Evolutionary conservation across 2,329 filamentous ascomycete genomes (phyloP).

Genomic region (Fusarium siculi): DNA sequence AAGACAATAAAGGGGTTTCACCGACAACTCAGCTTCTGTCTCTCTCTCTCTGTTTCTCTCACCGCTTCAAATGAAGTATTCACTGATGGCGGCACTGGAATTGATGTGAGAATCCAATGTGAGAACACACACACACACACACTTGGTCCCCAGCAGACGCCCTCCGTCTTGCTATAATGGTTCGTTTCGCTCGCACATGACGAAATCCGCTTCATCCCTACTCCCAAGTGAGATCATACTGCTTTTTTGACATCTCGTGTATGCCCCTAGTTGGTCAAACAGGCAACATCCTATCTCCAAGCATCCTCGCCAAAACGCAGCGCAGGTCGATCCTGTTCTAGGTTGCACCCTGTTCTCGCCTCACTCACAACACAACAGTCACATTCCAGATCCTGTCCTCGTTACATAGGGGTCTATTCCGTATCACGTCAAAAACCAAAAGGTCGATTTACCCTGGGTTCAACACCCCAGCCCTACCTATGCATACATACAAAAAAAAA

Average conservation of each 20-base stretch:
- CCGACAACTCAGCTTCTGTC: conserved; percentile 15
- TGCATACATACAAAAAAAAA: background rate
- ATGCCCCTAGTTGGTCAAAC: conserved; percentile 8
- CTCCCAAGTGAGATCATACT: conserved; percentile 19
- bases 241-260: conserved; percentile 20
- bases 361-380: conserved; percentile 8
- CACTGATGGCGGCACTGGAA: background rate
- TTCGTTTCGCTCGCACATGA: conserved; percentile 15
- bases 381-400: background rate
- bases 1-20: conserved; percentile 10
- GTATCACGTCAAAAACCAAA: conserved; percentile 17
- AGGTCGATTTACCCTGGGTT: background rate
- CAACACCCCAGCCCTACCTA: conserved; percentile 13
- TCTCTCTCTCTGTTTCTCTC: conserved; percentile 16
- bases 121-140: background rate
- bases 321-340: conserved; percentile 22
- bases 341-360: conserved; percentile 32
- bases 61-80: conserved; percentile 23
- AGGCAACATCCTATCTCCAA: conserved; percentile 14
- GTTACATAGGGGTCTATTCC: background rate
- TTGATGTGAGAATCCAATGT: background rate
- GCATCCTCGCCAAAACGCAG: conserved; percentile 12
- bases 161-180: conserved; percentile 1
- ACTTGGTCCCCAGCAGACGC: background rate
- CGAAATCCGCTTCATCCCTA: conserved; percentile 19